Evolutionary conservation across 106 monocot genomes (phyloP).

Genomic region (Phalaenopsis aphrodite): DNA sequence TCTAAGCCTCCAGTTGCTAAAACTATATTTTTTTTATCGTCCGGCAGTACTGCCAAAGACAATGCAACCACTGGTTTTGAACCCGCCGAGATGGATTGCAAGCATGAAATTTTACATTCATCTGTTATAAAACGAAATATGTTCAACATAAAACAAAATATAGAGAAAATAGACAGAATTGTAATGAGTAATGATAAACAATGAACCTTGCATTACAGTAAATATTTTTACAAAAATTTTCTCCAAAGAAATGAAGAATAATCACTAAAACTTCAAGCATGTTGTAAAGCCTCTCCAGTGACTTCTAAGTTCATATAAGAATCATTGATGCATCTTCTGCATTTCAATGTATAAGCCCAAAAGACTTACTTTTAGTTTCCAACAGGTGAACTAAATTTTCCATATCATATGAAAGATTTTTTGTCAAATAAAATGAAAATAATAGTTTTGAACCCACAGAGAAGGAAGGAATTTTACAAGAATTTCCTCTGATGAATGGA

Average conservation of each 20-base stretch:
- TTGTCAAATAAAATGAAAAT: background rate
- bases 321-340: background rate
- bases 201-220: background rate
- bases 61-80: constrained; percentile 92
- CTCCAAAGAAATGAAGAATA: background rate
- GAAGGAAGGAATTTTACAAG: background rate
- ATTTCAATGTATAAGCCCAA: background rate
- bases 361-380: background rate
- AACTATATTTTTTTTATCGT: constrained; percentile 33
- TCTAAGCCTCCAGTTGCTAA: constrained; percentile 95
- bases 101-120: constrained; percentile 44
- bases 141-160: background rate
- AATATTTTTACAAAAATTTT: background rate
- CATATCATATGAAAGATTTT: background rate
- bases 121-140: constrained; percentile 23
- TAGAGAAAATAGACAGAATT: background rate
- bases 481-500: background rate
- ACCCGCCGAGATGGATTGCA: constrained; percentile 63
- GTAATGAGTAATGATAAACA: background rate
- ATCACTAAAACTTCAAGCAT: background rate
- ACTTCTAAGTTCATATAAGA: background rate
- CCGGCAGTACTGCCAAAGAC: constrained; percentile 61
- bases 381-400: background rate
- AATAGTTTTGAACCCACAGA: background rate
- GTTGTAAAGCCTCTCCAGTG: background rate